Evolutionary conservation across 164 flowering plant species (phyloP).

Genomic region (Aristolochia contorta): DNA sequence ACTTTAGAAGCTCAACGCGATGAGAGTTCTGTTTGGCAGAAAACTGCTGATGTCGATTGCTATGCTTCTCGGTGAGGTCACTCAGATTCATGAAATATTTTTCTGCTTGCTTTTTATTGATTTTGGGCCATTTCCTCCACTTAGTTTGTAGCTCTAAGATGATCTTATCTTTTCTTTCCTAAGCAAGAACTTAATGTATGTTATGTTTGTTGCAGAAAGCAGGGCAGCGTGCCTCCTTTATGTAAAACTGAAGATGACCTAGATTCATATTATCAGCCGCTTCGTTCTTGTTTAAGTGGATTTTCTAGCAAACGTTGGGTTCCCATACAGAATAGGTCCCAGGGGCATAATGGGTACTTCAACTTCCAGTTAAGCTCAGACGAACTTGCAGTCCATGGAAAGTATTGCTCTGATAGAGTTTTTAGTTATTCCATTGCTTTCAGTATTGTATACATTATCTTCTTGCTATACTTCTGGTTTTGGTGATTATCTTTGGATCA

Average conservation of each 20-base stretch:
- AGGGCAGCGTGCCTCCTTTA: slow-evolving; percentile 42
- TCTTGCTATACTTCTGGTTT: background rate
- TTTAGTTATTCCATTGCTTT: slow-evolving; percentile 2
- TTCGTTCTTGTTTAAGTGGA: slow-evolving; percentile 71
- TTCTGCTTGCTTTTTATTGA: background rate
- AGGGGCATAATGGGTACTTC: slow-evolving; percentile 12
- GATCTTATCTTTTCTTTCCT: background rate
- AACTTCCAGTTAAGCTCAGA: slow-evolving; percentile 37
- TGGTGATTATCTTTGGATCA: no score
- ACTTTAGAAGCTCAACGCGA: slow-evolving; percentile 79
- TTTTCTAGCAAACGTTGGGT: slow-evolving; percentile 75
- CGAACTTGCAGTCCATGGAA: slow-evolving; percentile 77
- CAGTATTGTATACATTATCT: background rate
- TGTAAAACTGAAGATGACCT: slow-evolving; percentile 53
- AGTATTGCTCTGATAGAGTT: slow-evolving; percentile 31
- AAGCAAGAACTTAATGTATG: slow-evolving; percentile 3
- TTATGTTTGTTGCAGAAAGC: slow-evolving; percentile 34
- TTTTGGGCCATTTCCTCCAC: background rate
- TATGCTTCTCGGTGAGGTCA: slow-evolving; percentile 64
- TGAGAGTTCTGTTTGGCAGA: slow-evolving; percentile 94
- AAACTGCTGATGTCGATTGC: slow-evolving; percentile 65
- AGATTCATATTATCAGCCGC: slow-evolving; percentile 67
- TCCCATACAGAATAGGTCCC: slow-evolving; percentile 69
- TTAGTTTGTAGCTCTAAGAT: background rate
- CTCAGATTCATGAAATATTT: background rate